Evolutionary conservation across 495 filamentous ascomycete species (phyloP), one percentile per base, ranked within the genome.

Genomic region (Darksidea phi): DNA sequence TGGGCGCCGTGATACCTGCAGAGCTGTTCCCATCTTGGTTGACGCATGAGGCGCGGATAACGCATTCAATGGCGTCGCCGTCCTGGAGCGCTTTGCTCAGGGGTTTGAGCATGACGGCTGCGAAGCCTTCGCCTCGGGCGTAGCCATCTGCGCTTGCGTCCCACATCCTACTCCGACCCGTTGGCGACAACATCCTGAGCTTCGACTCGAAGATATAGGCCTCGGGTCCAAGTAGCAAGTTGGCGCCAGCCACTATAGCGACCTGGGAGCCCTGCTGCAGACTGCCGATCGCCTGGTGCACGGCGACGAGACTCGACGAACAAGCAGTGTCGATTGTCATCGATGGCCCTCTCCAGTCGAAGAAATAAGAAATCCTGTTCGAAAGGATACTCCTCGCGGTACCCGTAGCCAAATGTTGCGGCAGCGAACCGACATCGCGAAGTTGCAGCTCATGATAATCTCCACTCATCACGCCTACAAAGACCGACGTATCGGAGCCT

Each of bases 41-140:
- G 38, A 55, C 28, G 1, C 61, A 74, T 0, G 71, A 68, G 11
- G 67, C 68, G 25, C 71, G 66, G 25, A 82, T 76, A 1, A 78
- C 66, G 1, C 75, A 76, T 1, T 76, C 73, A 24, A 83, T 75
- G 0, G 69, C 62, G 67, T 82, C 75, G 13, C 72, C 73, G 34
- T 78, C 73, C 21, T 56, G 49, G 2, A 80, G 18, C 0, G 79
- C 79, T 6, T 70, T 65, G 6, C 60, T 25, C 7, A 79, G 51
- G 5, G 67, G 72, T 52, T 80, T 80, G 7, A 82, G 52, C 1
- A 79, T 56, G 0, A 82, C 11, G 4, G 32, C 32, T 4, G 60
- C 68, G 1, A 78, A 67, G 12, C 74, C 79, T 55, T 82, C 79
- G 2, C 78, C 78, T 11, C 77, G 73, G 10, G 64, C 75, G 20